These are phyloP conservation scores for Solanum hybrid DNA, from an alignment of 305 asterid genomes.

Conservation along the genomic window DNA sequence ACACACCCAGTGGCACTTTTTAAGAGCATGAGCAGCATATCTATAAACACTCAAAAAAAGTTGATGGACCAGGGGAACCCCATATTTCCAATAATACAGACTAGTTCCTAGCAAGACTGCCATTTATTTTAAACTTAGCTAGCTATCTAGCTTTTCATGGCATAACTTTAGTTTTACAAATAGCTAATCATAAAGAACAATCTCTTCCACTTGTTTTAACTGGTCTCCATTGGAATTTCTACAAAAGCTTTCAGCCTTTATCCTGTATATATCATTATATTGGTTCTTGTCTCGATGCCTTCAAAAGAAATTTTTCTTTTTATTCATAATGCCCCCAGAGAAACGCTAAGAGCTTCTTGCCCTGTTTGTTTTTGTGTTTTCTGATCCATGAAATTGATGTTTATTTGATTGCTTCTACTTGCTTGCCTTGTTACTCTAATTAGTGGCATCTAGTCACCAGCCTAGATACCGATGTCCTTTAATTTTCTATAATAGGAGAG, in stretches of 20 bases:
- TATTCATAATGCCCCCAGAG: background rate
- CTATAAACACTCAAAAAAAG: background rate
- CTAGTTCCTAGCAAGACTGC: background rate
- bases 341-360: background rate
- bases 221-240: background rate
- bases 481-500: background rate
- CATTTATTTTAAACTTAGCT: background rate
- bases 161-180: background rate
- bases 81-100: background rate
- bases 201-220: background rate
- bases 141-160: background rate
- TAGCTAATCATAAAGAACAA: background rate
- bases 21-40: background rate
- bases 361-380: background rate
- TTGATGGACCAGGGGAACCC: background rate
- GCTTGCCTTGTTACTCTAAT: background rate
- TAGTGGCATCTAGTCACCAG: background rate
- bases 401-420: background rate
- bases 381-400: background rate
- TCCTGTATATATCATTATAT: background rate
- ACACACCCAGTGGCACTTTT: background rate
- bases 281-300: background rate
- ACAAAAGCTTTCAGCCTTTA: background rate
- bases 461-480: background rate
- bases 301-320: background rate